Conservation (phyloP, 352 stramenopile genomes). For the Phytophthora macrochlamydospora region DNA sequence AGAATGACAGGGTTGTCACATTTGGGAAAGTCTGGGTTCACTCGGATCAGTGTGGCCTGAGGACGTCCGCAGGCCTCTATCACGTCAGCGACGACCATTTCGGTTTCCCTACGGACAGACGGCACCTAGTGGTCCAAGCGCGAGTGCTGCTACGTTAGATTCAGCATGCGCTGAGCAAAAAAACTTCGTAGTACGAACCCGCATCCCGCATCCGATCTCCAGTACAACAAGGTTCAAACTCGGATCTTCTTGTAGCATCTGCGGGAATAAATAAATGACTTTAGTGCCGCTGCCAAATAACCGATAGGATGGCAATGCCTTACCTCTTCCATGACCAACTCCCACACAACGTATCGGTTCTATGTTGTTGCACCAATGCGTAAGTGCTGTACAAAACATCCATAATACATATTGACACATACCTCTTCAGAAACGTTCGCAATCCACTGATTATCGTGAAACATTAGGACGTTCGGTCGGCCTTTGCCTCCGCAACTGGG, state of each 20-base stretch:
- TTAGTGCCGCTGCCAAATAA: too few species aligned
- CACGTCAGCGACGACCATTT: constrained; percentile 80
- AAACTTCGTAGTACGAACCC: constrained; percentile 35
- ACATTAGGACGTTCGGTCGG: constrained; percentile 92
- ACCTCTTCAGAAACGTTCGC: constrained; percentile 75
- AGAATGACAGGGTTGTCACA: constrained; percentile 61
- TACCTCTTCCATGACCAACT: constrained; percentile 78
- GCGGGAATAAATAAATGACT: neutral
- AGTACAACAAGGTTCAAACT: constrained; percentile 71
- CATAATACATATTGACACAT: neutral
- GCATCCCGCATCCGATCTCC: constrained; percentile 83
- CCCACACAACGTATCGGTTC: constrained; percentile 77
- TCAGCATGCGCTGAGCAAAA: too few species aligned
- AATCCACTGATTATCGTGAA: constrained; percentile 88
- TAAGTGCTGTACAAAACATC: neutral
- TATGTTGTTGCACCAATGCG: constrained; percentile 13
- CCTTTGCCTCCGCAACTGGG: constrained; percentile 61
- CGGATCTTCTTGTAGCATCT: constrained; percentile 78
- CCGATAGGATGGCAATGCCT: neutral
- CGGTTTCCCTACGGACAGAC: constrained; percentile 77
- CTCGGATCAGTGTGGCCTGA: constrained; percentile 70
- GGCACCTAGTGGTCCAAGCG: constrained; percentile 50
- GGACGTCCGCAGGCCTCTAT: constrained; percentile 55
- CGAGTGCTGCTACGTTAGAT: neutral
- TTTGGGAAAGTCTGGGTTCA: constrained; percentile 73